These are phyloP conservation scores for Cerrena zonata DNA, from an alignment of 1,284 basidiomycete species.

Conservation along the genomic window DNA sequence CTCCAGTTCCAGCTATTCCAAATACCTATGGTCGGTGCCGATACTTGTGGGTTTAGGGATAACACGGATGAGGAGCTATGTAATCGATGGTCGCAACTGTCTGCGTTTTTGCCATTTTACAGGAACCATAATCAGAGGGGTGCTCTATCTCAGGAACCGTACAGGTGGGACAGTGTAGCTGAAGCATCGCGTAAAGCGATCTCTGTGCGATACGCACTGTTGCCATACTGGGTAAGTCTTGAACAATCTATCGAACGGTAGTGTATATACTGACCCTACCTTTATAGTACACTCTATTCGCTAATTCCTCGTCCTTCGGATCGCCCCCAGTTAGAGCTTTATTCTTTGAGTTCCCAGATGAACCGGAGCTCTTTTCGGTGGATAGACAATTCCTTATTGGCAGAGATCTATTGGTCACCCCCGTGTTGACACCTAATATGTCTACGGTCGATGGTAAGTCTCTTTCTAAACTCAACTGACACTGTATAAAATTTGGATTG, in stretches of 20 bases:
- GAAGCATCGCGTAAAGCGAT: constrained; percentile 70
- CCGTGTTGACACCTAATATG: constrained; percentile 59
- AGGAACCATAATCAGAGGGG: constrained; percentile 62
- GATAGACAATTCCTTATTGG: constrained; percentile 73
- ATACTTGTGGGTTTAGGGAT: constrained; percentile 61
- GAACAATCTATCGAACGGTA: neutral
- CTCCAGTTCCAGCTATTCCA: constrained; percentile 75
- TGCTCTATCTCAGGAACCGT: constrained; percentile 67
- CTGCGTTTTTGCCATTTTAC: constrained; percentile 72
- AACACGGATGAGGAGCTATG: constrained; percentile 80
- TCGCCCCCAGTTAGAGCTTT: constrained; percentile 67
- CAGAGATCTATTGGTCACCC: constrained; percentile 64
- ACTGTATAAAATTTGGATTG: neutral
- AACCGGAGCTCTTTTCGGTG: constrained; percentile 56
- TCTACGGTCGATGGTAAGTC: constrained; percentile 46
- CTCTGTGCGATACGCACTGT: constrained; percentile 55
- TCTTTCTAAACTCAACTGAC: neutral
- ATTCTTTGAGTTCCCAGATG: constrained; percentile 72
- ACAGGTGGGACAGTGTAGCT: constrained; percentile 70
- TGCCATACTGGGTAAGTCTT: constrained; percentile 67
- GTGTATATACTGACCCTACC: neutral
- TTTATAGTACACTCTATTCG: constrained; percentile 66
- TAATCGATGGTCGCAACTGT: constrained; percentile 76
- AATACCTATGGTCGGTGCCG: constrained; percentile 73
- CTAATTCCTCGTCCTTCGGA: constrained; percentile 57